A percentile compares a stretch with the other conserved stretches of the same genome.
Conservation (phyloP, 148 eudicot species). For the Camellia granthamiana region DNA sequence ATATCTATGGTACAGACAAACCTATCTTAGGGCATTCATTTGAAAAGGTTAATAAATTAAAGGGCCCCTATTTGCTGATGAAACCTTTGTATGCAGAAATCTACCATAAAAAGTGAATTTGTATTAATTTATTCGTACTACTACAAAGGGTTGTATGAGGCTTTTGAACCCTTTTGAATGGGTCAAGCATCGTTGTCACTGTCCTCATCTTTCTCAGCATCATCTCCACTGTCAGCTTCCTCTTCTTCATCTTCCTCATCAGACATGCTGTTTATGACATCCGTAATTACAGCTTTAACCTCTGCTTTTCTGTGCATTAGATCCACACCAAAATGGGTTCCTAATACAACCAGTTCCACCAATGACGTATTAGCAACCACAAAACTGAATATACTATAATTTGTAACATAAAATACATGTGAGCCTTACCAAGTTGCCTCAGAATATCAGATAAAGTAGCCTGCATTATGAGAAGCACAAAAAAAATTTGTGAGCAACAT, state of each 20-base stretch:
- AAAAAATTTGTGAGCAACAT: not conserved
- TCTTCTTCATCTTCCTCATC: conserved; percentile 49
- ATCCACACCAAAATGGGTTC: conserved; percentile 69
- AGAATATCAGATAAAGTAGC: conserved; percentile 89
- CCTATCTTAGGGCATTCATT: not conserved
- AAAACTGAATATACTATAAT: not conserved
- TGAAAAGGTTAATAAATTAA: not conserved
- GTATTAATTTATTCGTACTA: conserved; percentile 9
- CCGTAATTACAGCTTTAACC: conserved; percentile 78
- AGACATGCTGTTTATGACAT: conserved; percentile 73
- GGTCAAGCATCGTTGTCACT: conserved; percentile 15
- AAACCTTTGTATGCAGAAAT: conserved; percentile 2
- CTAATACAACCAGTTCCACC: conserved; percentile 28
- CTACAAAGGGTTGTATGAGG: not conserved
- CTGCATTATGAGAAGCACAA: conserved; percentile 38
- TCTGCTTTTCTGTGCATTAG: conserved; percentile 66
- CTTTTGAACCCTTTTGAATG: not conserved
- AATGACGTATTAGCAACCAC: not conserved
- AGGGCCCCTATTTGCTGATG: not conserved
- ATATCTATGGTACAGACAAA: conserved; percentile 21
- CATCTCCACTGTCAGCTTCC: conserved; percentile 15
- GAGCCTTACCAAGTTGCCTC: conserved; percentile 66
- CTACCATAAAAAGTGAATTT: not conserved
- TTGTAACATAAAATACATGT: not conserved
- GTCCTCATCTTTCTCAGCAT: conserved; percentile 11